Base-by-base conservation (phyloP, 176 grass and related monocot species). In the Paspalum vaginatum region DNA sequence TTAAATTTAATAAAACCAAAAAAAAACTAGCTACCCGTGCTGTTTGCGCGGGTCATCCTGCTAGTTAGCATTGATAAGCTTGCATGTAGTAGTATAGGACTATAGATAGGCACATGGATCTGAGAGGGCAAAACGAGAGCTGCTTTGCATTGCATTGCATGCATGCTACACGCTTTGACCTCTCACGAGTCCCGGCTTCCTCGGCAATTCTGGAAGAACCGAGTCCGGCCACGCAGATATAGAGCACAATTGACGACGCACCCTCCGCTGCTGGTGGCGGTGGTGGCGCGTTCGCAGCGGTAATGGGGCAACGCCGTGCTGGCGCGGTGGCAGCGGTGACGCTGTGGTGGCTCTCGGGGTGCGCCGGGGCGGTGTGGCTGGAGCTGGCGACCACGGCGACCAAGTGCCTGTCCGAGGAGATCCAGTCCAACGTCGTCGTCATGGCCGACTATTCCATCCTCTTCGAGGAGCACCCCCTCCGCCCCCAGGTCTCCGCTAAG, bases 331-430 rank as follows among this genome's bases (percentile, higher is more conserved):
- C 18, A 5, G 57, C 53, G n/a, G 37, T 47, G 70, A 39, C 68
- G 41, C 49, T 71, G 61, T 80, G 59, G 61, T 71, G 84, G 15
- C 65, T 79, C 6, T 17, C 61, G 0, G 18, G 69, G 66, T 11
- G 54, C 26, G 88, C 38, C 38, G 79, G 56, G 18, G 79, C 85
- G 9, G 82, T 91, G 59, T 94, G 88, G 92, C 41, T 91, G 10
- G 79, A 94, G 72, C 50, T 94, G 75, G 13, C 70, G 0, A 41
- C 83, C 11, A 78, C 72, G 24, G 75, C 52, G 20, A 45, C 65
- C 8, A 91, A 88, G 69, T 91, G 92, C 58, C 20, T 88, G 38
- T 88, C 79, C 8, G 86, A 94, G 83, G 79, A 91, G 70, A 94
- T 94, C 84, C 92, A 88, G 15, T 78, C 74, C 0, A 91, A 91